Percentiles rank a stretch among this genome's conserved stretches.
phyloP scores from a whole-genome alignment of 73 alveolate genomes.

The Stentor coeruleus region DNA sequence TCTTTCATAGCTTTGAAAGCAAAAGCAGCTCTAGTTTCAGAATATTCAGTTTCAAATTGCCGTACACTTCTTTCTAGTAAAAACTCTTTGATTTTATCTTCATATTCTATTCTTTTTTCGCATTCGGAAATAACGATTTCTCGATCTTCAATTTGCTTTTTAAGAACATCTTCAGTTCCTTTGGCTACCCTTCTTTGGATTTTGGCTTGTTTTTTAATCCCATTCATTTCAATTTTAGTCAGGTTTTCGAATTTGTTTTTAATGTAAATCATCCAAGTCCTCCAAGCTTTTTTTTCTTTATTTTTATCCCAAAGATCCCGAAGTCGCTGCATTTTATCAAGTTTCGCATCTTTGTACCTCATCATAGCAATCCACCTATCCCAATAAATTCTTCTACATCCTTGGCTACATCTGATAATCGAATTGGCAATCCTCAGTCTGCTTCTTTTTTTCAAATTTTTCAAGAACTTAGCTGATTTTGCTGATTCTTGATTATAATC shows the following conservation, averaged over 20 bases:
- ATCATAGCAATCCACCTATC: conserved; percentile 1
- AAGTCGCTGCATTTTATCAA: not conserved
- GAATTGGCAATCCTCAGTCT: not conserved
- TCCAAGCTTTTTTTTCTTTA: not conserved
- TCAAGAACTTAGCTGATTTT: not conserved
- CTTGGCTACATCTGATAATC: conserved; percentile 7
- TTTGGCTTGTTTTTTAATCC: not conserved
- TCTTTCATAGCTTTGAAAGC: conserved; percentile 19
- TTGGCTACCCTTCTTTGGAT: not conserved
- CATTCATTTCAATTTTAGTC: conserved; percentile 1
- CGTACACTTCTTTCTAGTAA: not conserved
- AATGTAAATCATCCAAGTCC: not conserved
- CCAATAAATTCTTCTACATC: not conserved
- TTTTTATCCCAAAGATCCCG: not conserved
- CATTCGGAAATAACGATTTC: not conserved
- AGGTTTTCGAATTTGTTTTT: not conserved
- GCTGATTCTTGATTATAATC: not conserved
- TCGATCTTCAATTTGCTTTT: not conserved
- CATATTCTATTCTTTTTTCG: not conserved
- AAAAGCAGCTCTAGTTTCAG: not conserved
- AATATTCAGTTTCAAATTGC: conserved; percentile 2
- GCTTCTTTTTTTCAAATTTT: conserved; percentile 3
- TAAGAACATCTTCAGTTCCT: not conserved
- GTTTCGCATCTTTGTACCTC: not conserved
- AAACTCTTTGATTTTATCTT: not conserved